These are phyloP conservation scores for Microdochium paspali DNA, from an alignment of 2,329 filamentous ascomycete species.

Conservation along the genomic window DNA sequence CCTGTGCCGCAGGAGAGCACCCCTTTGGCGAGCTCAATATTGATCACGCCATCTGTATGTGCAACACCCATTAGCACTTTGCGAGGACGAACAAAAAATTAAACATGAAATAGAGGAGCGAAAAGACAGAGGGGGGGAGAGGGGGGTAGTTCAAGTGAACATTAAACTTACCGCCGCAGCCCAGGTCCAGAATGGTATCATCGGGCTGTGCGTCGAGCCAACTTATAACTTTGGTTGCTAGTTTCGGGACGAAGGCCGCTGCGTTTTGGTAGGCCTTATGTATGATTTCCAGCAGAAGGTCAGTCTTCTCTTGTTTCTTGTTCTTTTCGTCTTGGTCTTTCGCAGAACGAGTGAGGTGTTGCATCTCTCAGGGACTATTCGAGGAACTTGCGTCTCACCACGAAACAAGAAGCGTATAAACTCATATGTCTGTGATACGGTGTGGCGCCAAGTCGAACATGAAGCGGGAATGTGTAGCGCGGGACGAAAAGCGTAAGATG, in stretches of 20 bases:
- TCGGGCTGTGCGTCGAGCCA: constrained; percentile 50
- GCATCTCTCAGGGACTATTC: no score
- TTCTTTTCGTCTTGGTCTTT: no score
- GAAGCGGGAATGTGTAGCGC: no score
- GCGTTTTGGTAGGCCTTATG: constrained; percentile 48
- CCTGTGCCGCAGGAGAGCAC: constrained; percentile 34
- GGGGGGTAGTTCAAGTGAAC: no score
- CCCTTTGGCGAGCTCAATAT: constrained; percentile 38
- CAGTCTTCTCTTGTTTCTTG: constrained; percentile 23
- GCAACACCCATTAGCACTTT: background rate
- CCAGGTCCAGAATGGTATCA: constrained; percentile 52
- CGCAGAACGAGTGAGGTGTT: no score
- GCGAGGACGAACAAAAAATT: background rate
- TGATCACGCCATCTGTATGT: constrained; percentile 46
- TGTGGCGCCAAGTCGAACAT: no score
- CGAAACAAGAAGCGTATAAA: no score
- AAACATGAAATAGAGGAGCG: background rate
- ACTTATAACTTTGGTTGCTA: constrained; percentile 46
- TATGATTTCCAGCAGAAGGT: constrained; percentile 25
- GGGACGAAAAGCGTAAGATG: no score
- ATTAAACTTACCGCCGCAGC: constrained; percentile 48
- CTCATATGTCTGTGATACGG: no score
- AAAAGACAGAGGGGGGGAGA: no score
- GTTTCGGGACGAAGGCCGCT: constrained; percentile 54
- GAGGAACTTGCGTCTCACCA: no score